Evolutionary conservation across 345 rosid species (phyloP), one percentile per base, ranked within the genome.

Genomic region (Gossypium herbaceum): DNA sequence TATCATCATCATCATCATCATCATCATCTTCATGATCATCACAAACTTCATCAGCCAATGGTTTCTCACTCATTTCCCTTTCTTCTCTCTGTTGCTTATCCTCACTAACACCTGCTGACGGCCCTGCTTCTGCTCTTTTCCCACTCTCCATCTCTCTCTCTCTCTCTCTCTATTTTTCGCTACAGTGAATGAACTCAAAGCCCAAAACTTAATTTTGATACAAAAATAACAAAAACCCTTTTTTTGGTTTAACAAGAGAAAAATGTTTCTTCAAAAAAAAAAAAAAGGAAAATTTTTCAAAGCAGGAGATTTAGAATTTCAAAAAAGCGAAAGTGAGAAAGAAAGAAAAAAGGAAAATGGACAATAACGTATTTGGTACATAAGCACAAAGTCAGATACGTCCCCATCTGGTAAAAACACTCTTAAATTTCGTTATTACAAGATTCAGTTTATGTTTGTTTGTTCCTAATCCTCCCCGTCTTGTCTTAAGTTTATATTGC

Each of bases 111-210:
- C 75, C 62, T 1, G 71, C 39, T 27, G 82, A 79, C 19, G 83
- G 45, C 59, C 82, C 84, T 13, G 80, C 84, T 78, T 79, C 80
- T 16, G 75, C 44, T 29, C 59, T 47, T 67, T 81, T 81, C 34
- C 73, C 84, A 65, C 73, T 20, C 74, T 73, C 80, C 85, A 82
- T 79, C 57, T 63, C 78, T 69, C 54, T 48, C 71, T 16, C 54
- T 48, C 68, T 13, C 57, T 48, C 71, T 17, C 55, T 48, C 68
- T 15, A 41, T 64, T 44, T 64, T 45, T 68, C 27, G 45, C 20
- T 73, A 16, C 59, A 63, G 68, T 61, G 61, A 52, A 51, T n/a
- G 9, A 19, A 41, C 44, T 9, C 60, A 16, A 24, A 58, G 34
- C 29, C 34, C 71, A 76, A 25, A 59, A 41, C 12, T 9, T 3